Evolutionary conservation across 495 filamentous ascomycete genomes (phyloP).

Genomic region (Aspergillus asperescens): DNA sequence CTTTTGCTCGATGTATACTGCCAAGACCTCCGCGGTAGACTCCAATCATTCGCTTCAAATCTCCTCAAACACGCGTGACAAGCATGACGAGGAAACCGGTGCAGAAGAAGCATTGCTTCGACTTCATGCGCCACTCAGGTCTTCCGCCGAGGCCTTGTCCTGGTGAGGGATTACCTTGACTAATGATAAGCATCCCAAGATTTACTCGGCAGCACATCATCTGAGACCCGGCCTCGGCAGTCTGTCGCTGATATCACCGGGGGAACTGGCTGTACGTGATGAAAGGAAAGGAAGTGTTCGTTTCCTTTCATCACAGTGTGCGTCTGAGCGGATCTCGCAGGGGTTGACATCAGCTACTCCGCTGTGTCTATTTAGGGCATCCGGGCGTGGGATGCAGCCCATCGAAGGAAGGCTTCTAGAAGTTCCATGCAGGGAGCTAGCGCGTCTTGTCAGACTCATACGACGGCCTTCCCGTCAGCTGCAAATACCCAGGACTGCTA

Average conservation of each 20-base stretch:
- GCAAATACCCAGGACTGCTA: too few species aligned
- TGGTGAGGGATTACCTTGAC: conserved; percentile 6
- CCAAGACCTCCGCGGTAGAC: not conserved
- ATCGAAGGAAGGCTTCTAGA: not conserved
- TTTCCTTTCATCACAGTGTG: too few species aligned
- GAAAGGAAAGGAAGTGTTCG: too few species aligned
- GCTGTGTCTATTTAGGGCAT: not conserved
- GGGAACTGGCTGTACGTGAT: too few species aligned
- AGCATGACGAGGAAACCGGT: not conserved
- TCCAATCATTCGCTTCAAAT: not conserved
- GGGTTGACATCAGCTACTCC: not conserved
- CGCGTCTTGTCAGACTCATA: not conserved
- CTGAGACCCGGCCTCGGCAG: too few species aligned
- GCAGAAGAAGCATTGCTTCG: not conserved
- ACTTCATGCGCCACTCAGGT: not conserved
- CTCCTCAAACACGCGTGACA: not conserved
- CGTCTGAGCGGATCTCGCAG: too few species aligned
- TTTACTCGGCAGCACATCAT: not conserved
- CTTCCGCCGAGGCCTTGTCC: not conserved
- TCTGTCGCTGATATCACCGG: too few species aligned
- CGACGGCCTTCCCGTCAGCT: not conserved
- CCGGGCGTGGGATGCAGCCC: not conserved
- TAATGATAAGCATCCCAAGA: conserved; percentile 5
- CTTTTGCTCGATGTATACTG: too few species aligned
- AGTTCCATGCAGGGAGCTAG: not conserved